A percentile compares a stretch with the other conserved stretches of the same genome.
Conservation (phyloP, 2,329 filamentous ascomycete genomes). For the Neofusicoccum cordaticola region DNA sequence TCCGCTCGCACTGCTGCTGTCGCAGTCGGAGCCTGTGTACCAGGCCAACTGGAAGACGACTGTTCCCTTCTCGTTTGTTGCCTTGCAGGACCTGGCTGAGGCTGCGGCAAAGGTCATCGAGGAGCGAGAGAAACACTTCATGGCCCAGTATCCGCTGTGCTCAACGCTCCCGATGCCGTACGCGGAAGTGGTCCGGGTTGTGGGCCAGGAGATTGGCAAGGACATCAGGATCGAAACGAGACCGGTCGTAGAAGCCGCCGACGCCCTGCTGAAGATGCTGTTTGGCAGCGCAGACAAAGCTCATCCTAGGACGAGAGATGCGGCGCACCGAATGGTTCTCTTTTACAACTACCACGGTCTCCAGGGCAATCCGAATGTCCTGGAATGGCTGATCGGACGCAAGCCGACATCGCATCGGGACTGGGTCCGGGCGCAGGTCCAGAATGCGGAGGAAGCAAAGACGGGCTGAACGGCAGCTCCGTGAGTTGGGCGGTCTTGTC, state of each 20-base stretch:
- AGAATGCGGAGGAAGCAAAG: background rate
- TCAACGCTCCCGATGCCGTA: slow-evolving; percentile 23
- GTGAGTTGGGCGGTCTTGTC: no score
- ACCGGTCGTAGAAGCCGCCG: slow-evolving; percentile 23
- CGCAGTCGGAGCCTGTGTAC: slow-evolving; percentile 25
- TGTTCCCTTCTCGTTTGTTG: slow-evolving; percentile 26
- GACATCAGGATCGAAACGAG: slow-evolving; percentile 23
- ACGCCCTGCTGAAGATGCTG: slow-evolving; percentile 16
- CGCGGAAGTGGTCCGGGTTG: slow-evolving; percentile 21
- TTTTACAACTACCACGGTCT: slow-evolving; percentile 22
- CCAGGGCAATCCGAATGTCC: slow-evolving; percentile 21
- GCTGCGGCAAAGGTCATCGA: slow-evolving; percentile 24
- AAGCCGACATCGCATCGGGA: slow-evolving; percentile 19
- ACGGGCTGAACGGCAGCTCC: background rate
- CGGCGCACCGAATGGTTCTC: slow-evolving; percentile 22
- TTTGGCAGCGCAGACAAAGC: slow-evolving; percentile 1
- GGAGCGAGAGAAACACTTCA: slow-evolving; percentile 27
- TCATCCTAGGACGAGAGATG: slow-evolving; percentile 17
- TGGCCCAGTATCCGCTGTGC: slow-evolving; percentile 28
- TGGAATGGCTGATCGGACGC: slow-evolving; percentile 21
- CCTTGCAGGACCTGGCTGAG: slow-evolving; percentile 27
- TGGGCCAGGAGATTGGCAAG: slow-evolving; percentile 26
- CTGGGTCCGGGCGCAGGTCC: slow-evolving; percentile 11
- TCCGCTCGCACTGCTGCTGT: slow-evolving; percentile 22
- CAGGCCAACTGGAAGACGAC: slow-evolving; percentile 23